Base-by-base conservation (phyloP, 2,329 filamentous ascomycete species). In the Aspergillus nomiae region DNA sequence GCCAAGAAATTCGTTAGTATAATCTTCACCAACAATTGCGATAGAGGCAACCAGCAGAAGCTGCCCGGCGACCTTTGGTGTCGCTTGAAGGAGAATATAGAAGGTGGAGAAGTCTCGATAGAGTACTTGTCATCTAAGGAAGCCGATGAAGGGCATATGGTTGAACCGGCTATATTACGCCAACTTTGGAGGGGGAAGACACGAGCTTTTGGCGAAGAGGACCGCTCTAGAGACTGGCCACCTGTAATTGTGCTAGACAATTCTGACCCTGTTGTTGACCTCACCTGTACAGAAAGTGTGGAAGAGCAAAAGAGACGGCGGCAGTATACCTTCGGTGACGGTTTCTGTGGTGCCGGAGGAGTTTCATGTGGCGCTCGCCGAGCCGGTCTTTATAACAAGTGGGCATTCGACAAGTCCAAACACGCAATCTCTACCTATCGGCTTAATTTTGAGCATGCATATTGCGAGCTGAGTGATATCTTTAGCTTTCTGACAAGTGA, bases 261-360 rank as follows among this genome's bases (percentile, higher is more conserved):
- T 7, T 68, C 69, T 3, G 53, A 51, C 11, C 19, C 16, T 32
- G 26, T 51, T 32, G 9, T 51, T 32, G 48, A 51, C 11, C 48
- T 51, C 48, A 51, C 26, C 4, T 19, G 28, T n/a, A 7, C 24
- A 1, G 32, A 62, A 8, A 43, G 41, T 3, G 26, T 50, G 4
- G 16, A 38, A 1, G 86, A 56, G 1, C 30, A 41, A 14, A 62
- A 24, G 32, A 55, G 11, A n/a, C 43, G 45, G 16, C 66, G 70
- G 4, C 81, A 79, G 45, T 92, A 92, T 64, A 90, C 87, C 0
- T 86, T 89, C 28, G 90, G 87, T 1, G 92, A 95, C 70, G 83
- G 85, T 0, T 95, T 92, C 66, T 79, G 84, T 2, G 92, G 90
- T 0, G 90, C 90, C 0, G 62, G 72, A 14, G 71, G 51, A 16